Percentiles rank a stretch among this genome's conserved stretches.
Conservation (phyloP, 2,329 filamentous ascomycete species). For the Colletotrichum brevisporum region DNA sequence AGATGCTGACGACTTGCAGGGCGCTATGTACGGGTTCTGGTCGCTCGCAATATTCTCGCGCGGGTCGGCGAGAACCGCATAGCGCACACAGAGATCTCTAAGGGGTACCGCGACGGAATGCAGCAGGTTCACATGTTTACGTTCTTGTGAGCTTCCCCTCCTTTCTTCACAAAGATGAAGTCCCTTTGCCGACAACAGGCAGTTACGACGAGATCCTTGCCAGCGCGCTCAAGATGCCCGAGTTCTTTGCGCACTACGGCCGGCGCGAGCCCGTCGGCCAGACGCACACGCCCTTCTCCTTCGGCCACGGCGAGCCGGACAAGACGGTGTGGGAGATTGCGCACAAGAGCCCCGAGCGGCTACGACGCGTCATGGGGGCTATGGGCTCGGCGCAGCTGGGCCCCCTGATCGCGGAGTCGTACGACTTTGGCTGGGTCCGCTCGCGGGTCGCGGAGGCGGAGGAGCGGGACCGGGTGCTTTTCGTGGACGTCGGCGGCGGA, state of each 20-base stretch:
- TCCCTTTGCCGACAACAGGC: not conserved
- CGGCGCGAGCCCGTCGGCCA: constrained; percentile 47
- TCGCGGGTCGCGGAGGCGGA: constrained; percentile 27
- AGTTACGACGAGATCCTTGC: constrained; percentile 10
- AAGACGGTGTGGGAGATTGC: constrained; percentile 50
- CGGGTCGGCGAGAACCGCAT: constrained; percentile 41
- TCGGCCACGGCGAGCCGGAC: constrained; percentile 47
- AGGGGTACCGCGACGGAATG: constrained; percentile 20
- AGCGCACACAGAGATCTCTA: constrained; percentile 44
- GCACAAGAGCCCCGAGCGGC: constrained; percentile 42
- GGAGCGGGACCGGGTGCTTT: constrained; percentile 27
- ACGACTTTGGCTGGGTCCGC: constrained; percentile 50
- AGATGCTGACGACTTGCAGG: constrained; percentile 20
- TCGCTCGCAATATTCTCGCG: constrained; percentile 40
- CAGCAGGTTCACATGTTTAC: constrained; percentile 33
- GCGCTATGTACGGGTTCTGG: constrained; percentile 42
- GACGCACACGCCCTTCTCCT: constrained; percentile 48
- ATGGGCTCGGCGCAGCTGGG: not conserved
- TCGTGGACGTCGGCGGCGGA: constrained; percentile 54
- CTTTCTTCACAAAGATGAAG: not conserved
- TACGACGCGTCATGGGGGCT: constrained; percentile 44
- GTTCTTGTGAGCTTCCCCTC: constrained; percentile 18
- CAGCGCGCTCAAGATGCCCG: constrained; percentile 41
- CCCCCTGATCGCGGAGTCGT: constrained; percentile 29
- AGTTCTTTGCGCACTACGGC: constrained; percentile 43